phyloP scores from a whole-genome alignment of 106 monocot species.

The Acorus calamus region DNA sequence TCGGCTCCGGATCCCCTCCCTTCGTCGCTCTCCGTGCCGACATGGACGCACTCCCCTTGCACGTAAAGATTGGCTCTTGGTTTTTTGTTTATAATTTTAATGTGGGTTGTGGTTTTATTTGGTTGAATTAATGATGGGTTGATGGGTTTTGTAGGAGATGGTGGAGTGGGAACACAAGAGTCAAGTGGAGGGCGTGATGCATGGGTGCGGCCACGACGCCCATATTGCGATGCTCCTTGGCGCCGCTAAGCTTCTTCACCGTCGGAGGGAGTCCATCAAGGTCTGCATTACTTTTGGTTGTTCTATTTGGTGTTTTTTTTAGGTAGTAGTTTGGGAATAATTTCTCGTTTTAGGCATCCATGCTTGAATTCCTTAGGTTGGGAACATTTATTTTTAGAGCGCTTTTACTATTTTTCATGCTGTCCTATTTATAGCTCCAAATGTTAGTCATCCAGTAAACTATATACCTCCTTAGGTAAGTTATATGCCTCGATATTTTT shows the following conservation, averaged over 20 bases:
- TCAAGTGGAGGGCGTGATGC: slow-evolving; percentile 62
- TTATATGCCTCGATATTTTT: too few relatives aligned
- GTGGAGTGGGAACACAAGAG: slow-evolving; percentile 90
- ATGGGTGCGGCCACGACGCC: slow-evolving; percentile 71
- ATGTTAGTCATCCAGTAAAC: too few relatives aligned
- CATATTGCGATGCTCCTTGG: slow-evolving; percentile 83
- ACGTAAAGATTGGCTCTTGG: slow-evolving; percentile 15
- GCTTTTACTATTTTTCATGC: too few relatives aligned
- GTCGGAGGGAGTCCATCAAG: slow-evolving; percentile 54
- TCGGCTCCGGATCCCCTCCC: slow-evolving; percentile 59
- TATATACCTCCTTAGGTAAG: too few relatives aligned
- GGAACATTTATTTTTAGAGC: too few relatives aligned
- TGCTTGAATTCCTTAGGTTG: slow-evolving; percentile 1
- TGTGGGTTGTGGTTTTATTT: not conserved
- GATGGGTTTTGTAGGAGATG: slow-evolving; percentile 25
- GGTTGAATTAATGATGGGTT: not conserved
- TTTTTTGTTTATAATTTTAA: not conserved
- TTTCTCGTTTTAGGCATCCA: slow-evolving; percentile 13
- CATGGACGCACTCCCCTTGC: slow-evolving; percentile 85
- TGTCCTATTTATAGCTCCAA: too few relatives aligned
- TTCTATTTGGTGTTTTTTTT: not conserved
- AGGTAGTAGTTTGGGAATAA: not conserved
- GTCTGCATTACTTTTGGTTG: slow-evolving; percentile 9
- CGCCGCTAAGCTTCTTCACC: slow-evolving; percentile 69
- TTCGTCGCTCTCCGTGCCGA: slow-evolving; percentile 80